Evolutionary conservation across 495 filamentous ascomycete genomes (phyloP), one percentile per base, ranked within the genome.

Genomic region (Aspergillus homomorphus): DNA sequence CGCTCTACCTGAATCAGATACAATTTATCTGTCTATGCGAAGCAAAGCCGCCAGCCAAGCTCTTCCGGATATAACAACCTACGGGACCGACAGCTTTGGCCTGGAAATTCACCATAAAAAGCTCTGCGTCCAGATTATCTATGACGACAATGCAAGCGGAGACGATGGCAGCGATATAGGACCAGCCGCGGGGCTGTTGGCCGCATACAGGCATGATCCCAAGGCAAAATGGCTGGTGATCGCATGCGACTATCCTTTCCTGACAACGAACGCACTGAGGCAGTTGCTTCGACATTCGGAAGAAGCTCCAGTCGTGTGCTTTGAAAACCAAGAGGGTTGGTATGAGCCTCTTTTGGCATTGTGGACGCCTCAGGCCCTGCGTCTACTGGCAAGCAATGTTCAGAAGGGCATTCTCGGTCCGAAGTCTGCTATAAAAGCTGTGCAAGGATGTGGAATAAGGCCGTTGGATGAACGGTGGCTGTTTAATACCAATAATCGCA

Each of bases 211-310:
- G 15, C 28, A 49, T 33, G 50, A 62, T 22, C 65, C 63, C 5
- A 23, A 56, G 5, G 24, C 58, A 1, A 68, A 51, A 1, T 72
- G 65, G 67, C 58, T 72, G 5, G 52, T 68, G 22, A 53, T 66
- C 16, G 59, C 55, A 15, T 69, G 63, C 43, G 65, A 66, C 21
- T 68, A 66, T 55, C 65, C 65, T 14, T 54, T 68, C 22, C 42
- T 68, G 6, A 59, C 63, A 19, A 57, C 59, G 19, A 22, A 54
- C 7, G 62, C 67, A n/a, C 21, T 66, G 28, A 45, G 50, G 33
- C 54, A 62, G 44, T 58, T 67, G 14, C 26, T 4, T 10, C 26
- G 10, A 30, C 30, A 62, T 20, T 51, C 50, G n/a, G 54, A 55
- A n/a, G 59, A 41, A 30, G 26, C 43, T 1, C 46, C 62, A 6